phyloP scores from a whole-genome alignment of 495 filamentous ascomycete species.

The Penicillium silybi region DNA sequence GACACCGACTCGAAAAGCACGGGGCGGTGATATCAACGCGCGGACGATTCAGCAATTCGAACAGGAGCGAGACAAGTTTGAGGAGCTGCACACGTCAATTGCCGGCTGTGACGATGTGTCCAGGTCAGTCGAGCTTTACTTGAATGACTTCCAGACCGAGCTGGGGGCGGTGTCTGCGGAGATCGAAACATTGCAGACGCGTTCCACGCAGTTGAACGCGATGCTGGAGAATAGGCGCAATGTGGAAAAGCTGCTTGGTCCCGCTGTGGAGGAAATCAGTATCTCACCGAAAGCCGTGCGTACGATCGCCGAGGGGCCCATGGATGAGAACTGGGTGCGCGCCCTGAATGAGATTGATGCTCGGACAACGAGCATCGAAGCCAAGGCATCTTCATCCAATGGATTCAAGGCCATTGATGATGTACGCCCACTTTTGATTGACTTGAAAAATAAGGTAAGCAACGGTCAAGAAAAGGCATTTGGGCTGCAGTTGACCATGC shows the following conservation, averaged over 20 bases:
- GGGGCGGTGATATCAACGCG: slow-evolving; percentile 50
- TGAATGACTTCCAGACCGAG: slow-evolving; percentile 89
- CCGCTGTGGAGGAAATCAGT: slow-evolving; percentile 86
- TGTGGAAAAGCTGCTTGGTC: slow-evolving; percentile 84
- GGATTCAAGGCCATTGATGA: slow-evolving; percentile 75
- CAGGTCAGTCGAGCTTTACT: slow-evolving; percentile 84
- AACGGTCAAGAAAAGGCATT: background rate
- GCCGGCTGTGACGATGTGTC: slow-evolving; percentile 88
- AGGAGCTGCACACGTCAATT: slow-evolving; percentile 88
- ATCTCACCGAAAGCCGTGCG: slow-evolving; percentile 77
- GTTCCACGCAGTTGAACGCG: slow-evolving; percentile 79
- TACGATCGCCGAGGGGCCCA: slow-evolving; percentile 78
- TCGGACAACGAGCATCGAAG: slow-evolving; percentile 67
- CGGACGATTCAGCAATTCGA: slow-evolving; percentile 82
- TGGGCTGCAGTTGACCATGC: slow-evolving; percentile 9
- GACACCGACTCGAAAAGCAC: slow-evolving; percentile 25
- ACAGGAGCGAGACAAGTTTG: slow-evolving; percentile 79
- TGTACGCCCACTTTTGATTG: slow-evolving; percentile 76
- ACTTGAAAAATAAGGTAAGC: slow-evolving; percentile 74
- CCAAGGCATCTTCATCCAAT: slow-evolving; percentile 52
- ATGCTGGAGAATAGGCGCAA: slow-evolving; percentile 83
- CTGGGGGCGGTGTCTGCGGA: slow-evolving; percentile 87
- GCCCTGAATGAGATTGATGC: slow-evolving; percentile 81
- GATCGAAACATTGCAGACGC: slow-evolving; percentile 86
- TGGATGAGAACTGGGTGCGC: slow-evolving; percentile 87